Evolutionary conservation across 768 basidiomycete genomes (phyloP).

Genomic region (Mycena polygramma): DNA sequence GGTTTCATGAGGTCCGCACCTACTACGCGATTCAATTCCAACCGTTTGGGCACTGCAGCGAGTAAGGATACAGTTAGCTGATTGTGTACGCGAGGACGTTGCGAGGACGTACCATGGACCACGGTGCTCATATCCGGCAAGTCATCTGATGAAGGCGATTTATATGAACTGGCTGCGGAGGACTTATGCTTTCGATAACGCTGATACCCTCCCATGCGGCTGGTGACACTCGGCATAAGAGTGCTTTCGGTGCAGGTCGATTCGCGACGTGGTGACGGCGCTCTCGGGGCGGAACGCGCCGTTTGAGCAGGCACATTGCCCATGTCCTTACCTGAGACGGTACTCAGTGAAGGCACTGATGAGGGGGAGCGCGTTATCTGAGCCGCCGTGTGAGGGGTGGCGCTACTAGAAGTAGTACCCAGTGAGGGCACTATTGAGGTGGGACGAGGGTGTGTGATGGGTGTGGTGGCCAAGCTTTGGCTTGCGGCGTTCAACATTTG

Average conservation of each 20-base stretch:
- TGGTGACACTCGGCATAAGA: slow-evolving; percentile 27
- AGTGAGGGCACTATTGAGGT: no score
- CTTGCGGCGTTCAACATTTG: slow-evolving; percentile 23
- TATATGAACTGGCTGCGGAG: slow-evolving; percentile 18
- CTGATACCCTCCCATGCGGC: background rate
- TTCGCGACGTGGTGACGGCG: background rate
- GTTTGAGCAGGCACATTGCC: no score
- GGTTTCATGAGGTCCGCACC: slow-evolving; percentile 40
- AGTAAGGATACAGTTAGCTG: background rate
- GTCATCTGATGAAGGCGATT: slow-evolving; percentile 20
- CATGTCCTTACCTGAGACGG: no score
- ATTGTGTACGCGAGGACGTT: background rate
- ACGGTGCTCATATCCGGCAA: background rate
- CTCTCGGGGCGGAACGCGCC: background rate
- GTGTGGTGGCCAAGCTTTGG: background rate
- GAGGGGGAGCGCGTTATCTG: no score
- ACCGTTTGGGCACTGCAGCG: slow-evolving; percentile 30
- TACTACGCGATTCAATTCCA: slow-evolving; percentile 40
- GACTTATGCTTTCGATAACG: slow-evolving; percentile 7
- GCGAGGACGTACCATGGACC: background rate
- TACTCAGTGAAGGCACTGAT: background rate
- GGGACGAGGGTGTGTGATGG: background rate
- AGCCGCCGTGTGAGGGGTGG: no score
- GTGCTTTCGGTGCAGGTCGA: slow-evolving; percentile 27
- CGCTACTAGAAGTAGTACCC: no score